Evolutionary conservation across 202 grass and related monocot genomes (phyloP).

Genomic region (Carex arenaria): DNA sequence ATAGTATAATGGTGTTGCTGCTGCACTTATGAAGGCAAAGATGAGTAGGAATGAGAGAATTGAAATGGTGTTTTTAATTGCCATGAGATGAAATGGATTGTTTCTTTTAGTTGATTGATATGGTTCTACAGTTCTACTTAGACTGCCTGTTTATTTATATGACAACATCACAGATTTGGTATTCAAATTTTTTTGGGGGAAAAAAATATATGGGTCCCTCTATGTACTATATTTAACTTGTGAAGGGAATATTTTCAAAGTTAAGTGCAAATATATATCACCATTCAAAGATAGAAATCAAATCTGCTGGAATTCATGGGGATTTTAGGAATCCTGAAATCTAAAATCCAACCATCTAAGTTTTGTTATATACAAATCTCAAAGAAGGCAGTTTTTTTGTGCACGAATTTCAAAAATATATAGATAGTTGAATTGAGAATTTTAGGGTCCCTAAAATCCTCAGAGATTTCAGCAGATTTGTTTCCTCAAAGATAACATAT

Average conservation of each 20-base stretch:
- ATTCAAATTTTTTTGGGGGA: neutral
- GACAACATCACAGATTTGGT: neutral
- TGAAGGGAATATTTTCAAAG: neutral
- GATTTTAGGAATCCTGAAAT: too few species aligned
- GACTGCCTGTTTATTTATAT: neutral
- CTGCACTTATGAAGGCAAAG: neutral
- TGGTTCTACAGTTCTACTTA: neutral
- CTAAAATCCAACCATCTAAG: too few species aligned
- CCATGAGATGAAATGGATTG: conserved; percentile 18
- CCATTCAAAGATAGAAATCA: neutral
- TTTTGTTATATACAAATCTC: too few species aligned
- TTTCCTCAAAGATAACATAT: neutral
- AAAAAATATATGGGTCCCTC: neutral
- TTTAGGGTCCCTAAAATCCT: too few species aligned
- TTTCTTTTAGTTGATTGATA: neutral
- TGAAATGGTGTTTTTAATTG: neutral
- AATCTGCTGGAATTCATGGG: too few species aligned
- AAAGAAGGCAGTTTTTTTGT: too few species aligned
- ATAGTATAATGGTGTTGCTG: neutral
- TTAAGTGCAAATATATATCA: neutral
- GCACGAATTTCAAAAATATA: too few species aligned
- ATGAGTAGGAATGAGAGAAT: conserved; percentile 29
- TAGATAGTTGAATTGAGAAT: too few species aligned
- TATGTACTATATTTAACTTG: neutral
- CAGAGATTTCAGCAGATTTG: too few species aligned